phyloP scores from a whole-genome alignment of 2,329 filamentous ascomycete genomes.

The Aureobasidium pullulans region DNA sequence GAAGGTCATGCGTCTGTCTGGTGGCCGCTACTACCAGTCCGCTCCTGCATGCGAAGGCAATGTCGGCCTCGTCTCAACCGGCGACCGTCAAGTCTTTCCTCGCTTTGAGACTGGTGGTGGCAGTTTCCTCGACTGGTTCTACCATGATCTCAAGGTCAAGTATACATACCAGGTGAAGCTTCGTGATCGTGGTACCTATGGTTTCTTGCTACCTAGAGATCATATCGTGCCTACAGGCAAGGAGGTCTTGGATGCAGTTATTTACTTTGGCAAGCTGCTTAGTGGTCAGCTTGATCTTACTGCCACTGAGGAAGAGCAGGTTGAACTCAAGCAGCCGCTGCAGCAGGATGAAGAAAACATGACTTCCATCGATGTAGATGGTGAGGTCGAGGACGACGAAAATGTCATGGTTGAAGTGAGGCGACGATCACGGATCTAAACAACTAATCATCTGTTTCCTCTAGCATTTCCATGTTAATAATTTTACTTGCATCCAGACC shows the following conservation, averaged over 20 bases:
- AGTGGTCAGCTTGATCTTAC: constrained; percentile 38
- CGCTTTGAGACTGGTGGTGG: constrained; percentile 71
- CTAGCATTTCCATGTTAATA: neutral
- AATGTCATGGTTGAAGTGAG: neutral
- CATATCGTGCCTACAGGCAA: constrained; percentile 84
- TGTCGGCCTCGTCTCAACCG: constrained; percentile 36
- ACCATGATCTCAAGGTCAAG: constrained; percentile 72
- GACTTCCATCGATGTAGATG: neutral
- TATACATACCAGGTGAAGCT: constrained; percentile 94
- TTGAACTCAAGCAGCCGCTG: neutral
- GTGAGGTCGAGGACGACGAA: neutral
- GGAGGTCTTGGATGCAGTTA: constrained; percentile 74
- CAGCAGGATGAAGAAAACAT: neutral
- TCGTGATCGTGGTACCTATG: constrained; percentile 86
- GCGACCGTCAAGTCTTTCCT: constrained; percentile 33
- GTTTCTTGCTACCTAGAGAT: constrained; percentile 79
- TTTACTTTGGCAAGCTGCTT: constrained; percentile 77
- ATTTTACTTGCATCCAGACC: neutral
- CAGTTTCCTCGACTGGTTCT: constrained; percentile 90
- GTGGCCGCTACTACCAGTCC: constrained; percentile 50
- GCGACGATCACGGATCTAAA: neutral
- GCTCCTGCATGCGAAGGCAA: constrained; percentile 82
- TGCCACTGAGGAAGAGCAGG: constrained; percentile 7
- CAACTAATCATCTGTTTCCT: neutral
- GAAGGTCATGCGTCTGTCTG: constrained; percentile 76